A percentile compares a stretch with the other conserved stretches of the same genome.
Conservation (phyloP, 441 rosid species). For the Gossypium schwendimanii region DNA sequence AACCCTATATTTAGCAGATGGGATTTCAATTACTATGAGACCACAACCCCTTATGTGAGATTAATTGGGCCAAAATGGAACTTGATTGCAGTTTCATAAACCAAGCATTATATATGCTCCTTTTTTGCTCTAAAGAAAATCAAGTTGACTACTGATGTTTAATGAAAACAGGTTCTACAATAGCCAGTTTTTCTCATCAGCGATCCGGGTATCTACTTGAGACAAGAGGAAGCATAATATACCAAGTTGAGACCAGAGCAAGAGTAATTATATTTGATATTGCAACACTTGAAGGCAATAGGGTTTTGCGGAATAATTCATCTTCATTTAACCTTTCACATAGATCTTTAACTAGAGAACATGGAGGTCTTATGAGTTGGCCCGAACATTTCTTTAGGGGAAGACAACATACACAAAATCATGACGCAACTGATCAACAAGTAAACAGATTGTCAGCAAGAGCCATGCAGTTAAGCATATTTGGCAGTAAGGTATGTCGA, state of each 20-base stretch:
- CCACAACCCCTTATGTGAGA: not conserved
- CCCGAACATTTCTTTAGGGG: conserved; percentile 39
- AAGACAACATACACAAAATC: conserved; percentile 19
- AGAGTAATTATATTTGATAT: conserved; percentile 60
- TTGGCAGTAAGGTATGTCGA: conserved; percentile 50
- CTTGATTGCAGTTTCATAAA: not conserved
- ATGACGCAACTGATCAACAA: conserved; percentile 16
- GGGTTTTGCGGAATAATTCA: conserved; percentile 32
- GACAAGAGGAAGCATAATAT: conserved; percentile 64
- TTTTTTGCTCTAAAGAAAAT: not conserved
- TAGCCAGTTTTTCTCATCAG: conserved; percentile 46
- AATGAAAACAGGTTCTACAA: conserved; percentile 30
- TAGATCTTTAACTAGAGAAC: conserved; percentile 48
- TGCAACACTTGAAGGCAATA: conserved; percentile 50
- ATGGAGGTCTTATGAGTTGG: conserved; percentile 57
- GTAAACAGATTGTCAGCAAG: conserved; percentile 45
- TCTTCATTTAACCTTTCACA: conserved; percentile 51
- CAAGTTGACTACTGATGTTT: conserved; percentile 2
- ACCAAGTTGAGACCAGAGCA: conserved; percentile 62
- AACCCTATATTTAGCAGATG: not conserved
- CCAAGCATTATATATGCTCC: not conserved
- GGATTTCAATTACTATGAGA: not conserved
- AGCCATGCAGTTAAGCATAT: conserved; percentile 57
- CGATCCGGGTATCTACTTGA: conserved; percentile 51
- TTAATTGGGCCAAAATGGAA: not conserved